Evolutionary conservation across 2,329 filamentous ascomycete species (phyloP).

Genomic region (Claviceps capensis): DNA sequence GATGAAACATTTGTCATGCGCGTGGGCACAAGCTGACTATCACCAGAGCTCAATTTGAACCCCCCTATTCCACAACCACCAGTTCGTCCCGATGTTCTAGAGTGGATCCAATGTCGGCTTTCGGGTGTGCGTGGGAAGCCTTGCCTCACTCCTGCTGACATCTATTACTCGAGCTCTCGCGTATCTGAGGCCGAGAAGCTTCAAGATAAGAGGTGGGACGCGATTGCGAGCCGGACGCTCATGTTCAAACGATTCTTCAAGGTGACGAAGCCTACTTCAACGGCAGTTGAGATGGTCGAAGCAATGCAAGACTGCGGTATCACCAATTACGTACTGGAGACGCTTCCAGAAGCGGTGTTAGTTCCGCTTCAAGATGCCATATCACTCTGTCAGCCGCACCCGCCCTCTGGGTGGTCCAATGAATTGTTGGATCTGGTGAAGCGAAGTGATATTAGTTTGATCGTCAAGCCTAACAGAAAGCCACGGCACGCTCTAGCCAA

Average conservation of each 20-base stretch:
- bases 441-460: slow-evolving; percentile 63
- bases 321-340: slow-evolving; percentile 55
- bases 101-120: slow-evolving; percentile 39
- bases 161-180: slow-evolving; percentile 27
- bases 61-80: slow-evolving; percentile 21
- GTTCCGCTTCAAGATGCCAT: slow-evolving; percentile 74
- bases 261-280: slow-evolving; percentile 35
- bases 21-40: slow-evolving; percentile 5
- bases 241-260: slow-evolving; percentile 57
- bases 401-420: slow-evolving; percentile 62
- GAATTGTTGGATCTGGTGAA: slow-evolving; percentile 63
- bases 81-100: slow-evolving; percentile 29
- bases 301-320: slow-evolving; percentile 60
- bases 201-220: slow-evolving; percentile 28
- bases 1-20: neutral
- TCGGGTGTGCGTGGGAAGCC: slow-evolving; percentile 20
- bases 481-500: slow-evolving; percentile 21
- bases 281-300: slow-evolving; percentile 53
- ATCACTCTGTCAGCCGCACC: slow-evolving; percentile 67
- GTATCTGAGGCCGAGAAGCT: slow-evolving; percentile 21
- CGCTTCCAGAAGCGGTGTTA: slow-evolving; percentile 72
- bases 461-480: slow-evolving; percentile 34
- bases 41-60: slow-evolving; percentile 18
- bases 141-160: slow-evolving; percentile 30
- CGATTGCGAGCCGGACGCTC: slow-evolving; percentile 50